Evolutionary conservation across 768 basidiomycete species (phyloP).

Genomic region (Antrodiella citrinella): DNA sequence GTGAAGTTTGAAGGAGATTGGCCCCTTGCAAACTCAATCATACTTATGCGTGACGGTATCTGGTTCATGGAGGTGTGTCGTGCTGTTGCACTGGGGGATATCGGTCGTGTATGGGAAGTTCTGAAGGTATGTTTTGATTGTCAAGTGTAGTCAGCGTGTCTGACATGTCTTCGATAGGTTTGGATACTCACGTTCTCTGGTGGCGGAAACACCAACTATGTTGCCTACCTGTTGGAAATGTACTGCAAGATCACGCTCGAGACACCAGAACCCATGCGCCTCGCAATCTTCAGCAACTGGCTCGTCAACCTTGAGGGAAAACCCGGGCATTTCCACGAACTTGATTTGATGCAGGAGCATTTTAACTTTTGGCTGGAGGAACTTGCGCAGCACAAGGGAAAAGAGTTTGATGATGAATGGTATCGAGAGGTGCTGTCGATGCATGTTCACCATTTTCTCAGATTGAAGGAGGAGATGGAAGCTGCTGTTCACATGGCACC

Average conservation of each 20-base stretch:
- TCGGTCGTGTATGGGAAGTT: conserved; percentile 6
- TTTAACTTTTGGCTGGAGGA: conserved; percentile 24
- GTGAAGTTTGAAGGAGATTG: neutral
- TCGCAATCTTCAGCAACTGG: conserved; percentile 9
- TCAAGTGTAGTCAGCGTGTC: neutral
- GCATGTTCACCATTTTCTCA: conserved; percentile 25
- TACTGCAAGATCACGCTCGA: conserved; percentile 7
- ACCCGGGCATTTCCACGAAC: conserved; percentile 8
- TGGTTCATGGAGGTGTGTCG: conserved; percentile 3
- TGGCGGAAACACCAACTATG: conserved; percentile 6
- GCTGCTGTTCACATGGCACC: conserved; percentile 15
- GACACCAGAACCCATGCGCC: neutral
- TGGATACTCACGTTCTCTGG: conserved; percentile 10
- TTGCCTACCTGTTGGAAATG: conserved; percentile 6
- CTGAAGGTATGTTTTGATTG: neutral
- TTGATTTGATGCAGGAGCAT: conserved; percentile 24
- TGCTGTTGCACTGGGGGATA: conserved; percentile 1
- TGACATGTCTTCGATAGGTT: neutral
- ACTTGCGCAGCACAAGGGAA: conserved; percentile 5
- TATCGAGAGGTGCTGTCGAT: conserved; percentile 22
- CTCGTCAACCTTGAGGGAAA: conserved; percentile 12
- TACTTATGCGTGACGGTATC: conserved; percentile 4
- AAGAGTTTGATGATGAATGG: conserved; percentile 22
- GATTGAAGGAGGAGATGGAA: conserved; percentile 23
- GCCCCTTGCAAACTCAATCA: conserved; percentile 4